Percentiles rank a stretch among this genome's conserved stretches.
Evolutionary conservation across 2,329 filamentous ascomycete species (phyloP).

Genomic region (Talaromyces sp.): DNA sequence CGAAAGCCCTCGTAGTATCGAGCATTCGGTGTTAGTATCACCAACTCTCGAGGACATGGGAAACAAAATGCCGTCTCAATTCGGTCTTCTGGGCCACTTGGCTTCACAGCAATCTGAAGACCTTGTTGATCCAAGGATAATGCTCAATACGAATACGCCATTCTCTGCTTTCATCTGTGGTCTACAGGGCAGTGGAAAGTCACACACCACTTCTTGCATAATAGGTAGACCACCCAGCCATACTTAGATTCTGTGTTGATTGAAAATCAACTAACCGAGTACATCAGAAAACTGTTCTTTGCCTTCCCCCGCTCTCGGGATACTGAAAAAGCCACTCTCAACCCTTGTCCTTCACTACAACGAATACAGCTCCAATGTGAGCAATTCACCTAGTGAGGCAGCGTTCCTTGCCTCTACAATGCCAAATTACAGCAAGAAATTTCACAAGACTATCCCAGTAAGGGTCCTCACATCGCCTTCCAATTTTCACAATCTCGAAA

Average conservation of each 20-base stretch:
- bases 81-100: conserved; percentile 14
- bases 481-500: conserved; percentile 20
- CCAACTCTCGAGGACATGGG: conserved; percentile 13
- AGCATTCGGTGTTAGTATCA: conserved; percentile 13
- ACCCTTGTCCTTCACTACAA: conserved; percentile 56
- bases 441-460: conserved; percentile 16
- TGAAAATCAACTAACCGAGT: background rate
- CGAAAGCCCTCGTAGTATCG: conserved; percentile 8
- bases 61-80: conserved; percentile 13
- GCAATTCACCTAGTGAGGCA: conserved; percentile 48
- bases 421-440: conserved; percentile 13
- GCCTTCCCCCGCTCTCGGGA: conserved; percentile 31
- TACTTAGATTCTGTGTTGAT: too few species aligned
- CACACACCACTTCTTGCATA: conserved; percentile 55
- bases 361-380: conserved; percentile 36
- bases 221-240: conserved; percentile 45
- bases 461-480: conserved; percentile 23
- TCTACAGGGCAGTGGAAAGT: conserved; percentile 59
- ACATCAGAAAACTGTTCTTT: conserved; percentile 15
- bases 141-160: conserved; percentile 15
- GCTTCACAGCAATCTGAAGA: conserved; percentile 11
- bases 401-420: conserved; percentile 23
- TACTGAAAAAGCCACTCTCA: conserved; percentile 45
- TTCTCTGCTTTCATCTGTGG: conserved; percentile 53
- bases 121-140: conserved; percentile 13